phyloP scores from a whole-genome alignment of 2,329 filamentous ascomycete species.

The Fusarium anguioides region DNA sequence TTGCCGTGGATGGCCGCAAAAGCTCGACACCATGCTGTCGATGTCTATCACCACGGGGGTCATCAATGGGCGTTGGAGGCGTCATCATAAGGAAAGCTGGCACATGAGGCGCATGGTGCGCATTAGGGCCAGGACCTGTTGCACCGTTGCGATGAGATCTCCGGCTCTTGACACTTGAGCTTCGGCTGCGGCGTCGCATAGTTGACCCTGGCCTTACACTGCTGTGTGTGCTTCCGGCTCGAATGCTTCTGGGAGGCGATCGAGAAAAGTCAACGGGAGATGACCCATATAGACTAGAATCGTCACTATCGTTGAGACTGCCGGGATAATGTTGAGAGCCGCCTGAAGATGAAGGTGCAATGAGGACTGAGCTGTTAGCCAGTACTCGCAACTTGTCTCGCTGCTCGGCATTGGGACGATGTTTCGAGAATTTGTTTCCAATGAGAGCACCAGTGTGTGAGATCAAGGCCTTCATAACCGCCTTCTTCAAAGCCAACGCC shows the following conservation, averaged over 20 bases:
- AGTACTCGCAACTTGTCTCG: constrained; percentile 83
- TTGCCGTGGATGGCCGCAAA: constrained; percentile 49
- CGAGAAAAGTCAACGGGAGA: constrained; percentile 69
- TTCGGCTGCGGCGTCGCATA: constrained; percentile 59
- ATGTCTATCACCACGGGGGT: constrained; percentile 30
- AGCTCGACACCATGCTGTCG: constrained; percentile 47
- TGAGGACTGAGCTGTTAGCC: constrained; percentile 79
- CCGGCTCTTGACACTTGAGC: constrained; percentile 63
- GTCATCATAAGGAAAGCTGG: constrained; percentile 61
- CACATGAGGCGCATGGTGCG: constrained; percentile 44
- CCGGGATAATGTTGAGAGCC: constrained; percentile 53
- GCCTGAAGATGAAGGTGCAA: constrained; percentile 57
- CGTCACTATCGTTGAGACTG: constrained; percentile 65
- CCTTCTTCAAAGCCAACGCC: constrained; percentile 90
- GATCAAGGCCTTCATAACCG: constrained; percentile 92
- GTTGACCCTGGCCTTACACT: constrained; percentile 57
- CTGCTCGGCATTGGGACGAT: constrained; percentile 83
- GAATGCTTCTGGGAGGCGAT: constrained; percentile 66
- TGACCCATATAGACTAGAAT: constrained; percentile 65
- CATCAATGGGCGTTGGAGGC: constrained; percentile 57
- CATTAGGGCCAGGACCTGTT: constrained; percentile 35
- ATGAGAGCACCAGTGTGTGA: constrained; percentile 96
- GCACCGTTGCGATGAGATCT: constrained; percentile 55
- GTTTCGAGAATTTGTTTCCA: constrained; percentile 94
- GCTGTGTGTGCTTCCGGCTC: constrained; percentile 59